These are phyloP conservation scores for Deinandra increscens DNA, from an alignment of 129 eudicot genomes.

Conservation along the genomic window DNA sequence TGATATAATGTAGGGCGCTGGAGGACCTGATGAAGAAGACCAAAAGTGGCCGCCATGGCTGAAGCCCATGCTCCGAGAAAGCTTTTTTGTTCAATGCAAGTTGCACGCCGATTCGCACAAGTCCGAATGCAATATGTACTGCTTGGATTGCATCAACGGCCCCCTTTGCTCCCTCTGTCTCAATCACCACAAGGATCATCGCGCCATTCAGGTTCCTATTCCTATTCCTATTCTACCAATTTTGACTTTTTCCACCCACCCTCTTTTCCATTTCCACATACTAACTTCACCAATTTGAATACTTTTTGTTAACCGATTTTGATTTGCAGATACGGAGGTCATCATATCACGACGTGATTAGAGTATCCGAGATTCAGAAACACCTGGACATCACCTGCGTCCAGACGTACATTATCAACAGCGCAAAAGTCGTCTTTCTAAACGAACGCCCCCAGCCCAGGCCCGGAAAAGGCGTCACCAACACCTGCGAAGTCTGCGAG, in stretches of 20 bases:
- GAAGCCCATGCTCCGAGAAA: conserved; percentile 65
- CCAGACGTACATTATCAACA: conserved; percentile 57
- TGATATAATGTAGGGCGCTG: conserved; percentile 49
- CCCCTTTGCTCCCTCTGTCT: conserved; percentile 87
- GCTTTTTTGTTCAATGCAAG: conserved; percentile 79
- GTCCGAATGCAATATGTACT: conserved; percentile 93
- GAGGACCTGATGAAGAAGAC: conserved; percentile 83
- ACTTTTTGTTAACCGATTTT: neutral
- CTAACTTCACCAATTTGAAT: neutral
- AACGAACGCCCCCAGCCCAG: conserved; percentile 90
- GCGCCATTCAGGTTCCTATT: conserved; percentile 77
- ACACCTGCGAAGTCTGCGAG: conserved; percentile 81
- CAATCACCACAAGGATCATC: conserved; percentile 69
- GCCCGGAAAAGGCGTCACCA: conserved; percentile 93
- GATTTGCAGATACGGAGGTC: conserved; percentile 33
- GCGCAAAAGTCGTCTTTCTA: conserved; percentile 26
- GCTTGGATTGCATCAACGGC: conserved; percentile 78
- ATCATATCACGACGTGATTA: conserved; percentile 88
- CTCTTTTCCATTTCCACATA: neutral
- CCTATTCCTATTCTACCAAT: neutral
- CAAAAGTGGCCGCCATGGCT: conserved; percentile 94
- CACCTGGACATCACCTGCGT: conserved; percentile 60
- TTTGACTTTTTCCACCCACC: conserved; percentile 16
- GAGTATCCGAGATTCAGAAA: conserved; percentile 78
- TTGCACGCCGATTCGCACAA: conserved; percentile 81